Evolutionary conservation across 1,139 yeast genomes (phyloP), one percentile per base, ranked within the genome.

Genomic region (Suhomyces choctaworum): DNA sequence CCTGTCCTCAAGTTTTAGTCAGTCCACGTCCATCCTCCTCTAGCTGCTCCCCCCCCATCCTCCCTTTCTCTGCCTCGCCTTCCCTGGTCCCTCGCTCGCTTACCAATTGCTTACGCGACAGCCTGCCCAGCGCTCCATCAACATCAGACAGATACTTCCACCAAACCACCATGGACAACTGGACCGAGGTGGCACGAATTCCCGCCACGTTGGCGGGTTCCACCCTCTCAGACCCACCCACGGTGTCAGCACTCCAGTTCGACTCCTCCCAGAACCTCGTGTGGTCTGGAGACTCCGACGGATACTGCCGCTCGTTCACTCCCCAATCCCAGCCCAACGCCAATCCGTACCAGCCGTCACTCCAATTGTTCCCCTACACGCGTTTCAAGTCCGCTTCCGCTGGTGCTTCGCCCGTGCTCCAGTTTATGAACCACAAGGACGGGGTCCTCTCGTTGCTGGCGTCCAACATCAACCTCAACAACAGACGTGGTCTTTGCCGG

Each of bases 281-380:
- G 3, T 92, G 97, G 97, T 71, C 82, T 4, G 96, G 96, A n/a
- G 92, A 85, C 54, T 64, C 72, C 8, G 58, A 55, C 23, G 73
- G 73, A 8, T 58, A 50, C 41, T 44, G 68, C 4, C 51, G 61
- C 7, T 62, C 69, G 14, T 62, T 55, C 40, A 54, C 67, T 4
- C 29, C 38, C 14, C 60, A 60, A 19, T 32, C 54, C 14, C 44
- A 40, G 6, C 23, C 34, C 2, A 39, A 37, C 2, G 32, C 37
- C 34, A 44, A 44, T 25, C 47, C 47, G 1, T 44, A 27, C 32
- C 46, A 34, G 39, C 69, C 29, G 39, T 53, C 37, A 35, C 47
- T 40, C 14, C 51, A 48, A 10, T 39, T 74, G 34, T 63, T 60
- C 32, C 71, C 77, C 2, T 78, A 78, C 47, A 67, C 79, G 4